Evolutionary conservation across 2,329 filamentous ascomycete genomes (phyloP).

Genomic region (Cytospora leucostoma): DNA sequence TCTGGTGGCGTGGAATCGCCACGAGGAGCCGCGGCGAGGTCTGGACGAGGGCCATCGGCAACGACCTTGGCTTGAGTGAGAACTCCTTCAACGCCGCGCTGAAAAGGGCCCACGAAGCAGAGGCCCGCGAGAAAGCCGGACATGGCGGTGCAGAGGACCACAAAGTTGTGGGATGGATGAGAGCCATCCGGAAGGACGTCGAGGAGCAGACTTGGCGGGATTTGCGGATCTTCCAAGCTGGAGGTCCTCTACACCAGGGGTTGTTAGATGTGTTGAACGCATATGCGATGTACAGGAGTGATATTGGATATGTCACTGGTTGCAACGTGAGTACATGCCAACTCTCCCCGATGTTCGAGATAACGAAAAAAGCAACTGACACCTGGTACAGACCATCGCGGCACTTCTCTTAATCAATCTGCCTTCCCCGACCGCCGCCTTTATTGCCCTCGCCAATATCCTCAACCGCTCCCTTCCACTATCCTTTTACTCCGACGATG

Average conservation of each 20-base stretch:
- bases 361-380: slow-evolving; percentile 27
- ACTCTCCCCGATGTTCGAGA: background rate
- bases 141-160: slow-evolving; percentile 56
- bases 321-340: slow-evolving; percentile 65
- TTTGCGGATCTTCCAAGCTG: slow-evolving; percentile 69
- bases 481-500: slow-evolving; percentile 72
- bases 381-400: slow-evolving; percentile 60
- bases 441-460: slow-evolving; percentile 73
- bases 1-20: slow-evolving; percentile 82
- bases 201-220: slow-evolving; percentile 67
- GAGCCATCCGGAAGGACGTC: slow-evolving; percentile 65
- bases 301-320: slow-evolving; percentile 75
- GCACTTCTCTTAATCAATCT: slow-evolving; percentile 74
- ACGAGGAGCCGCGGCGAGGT: slow-evolving; percentile 68
- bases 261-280: slow-evolving; percentile 74
- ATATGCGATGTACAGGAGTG: slow-evolving; percentile 79
- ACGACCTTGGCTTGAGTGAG: slow-evolving; percentile 68
- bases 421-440: slow-evolving; percentile 61
- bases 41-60: slow-evolving; percentile 72
- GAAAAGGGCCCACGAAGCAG: slow-evolving; percentile 63
- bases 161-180: slow-evolving; percentile 61
- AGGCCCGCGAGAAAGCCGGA: slow-evolving; percentile 55
- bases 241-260: slow-evolving; percentile 65
- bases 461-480: slow-evolving; percentile 75
- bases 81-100: slow-evolving; percentile 72